Evolutionary conservation across 805 yeast genomes (phyloP).

Genomic region (Pichia cabralensis): DNA sequence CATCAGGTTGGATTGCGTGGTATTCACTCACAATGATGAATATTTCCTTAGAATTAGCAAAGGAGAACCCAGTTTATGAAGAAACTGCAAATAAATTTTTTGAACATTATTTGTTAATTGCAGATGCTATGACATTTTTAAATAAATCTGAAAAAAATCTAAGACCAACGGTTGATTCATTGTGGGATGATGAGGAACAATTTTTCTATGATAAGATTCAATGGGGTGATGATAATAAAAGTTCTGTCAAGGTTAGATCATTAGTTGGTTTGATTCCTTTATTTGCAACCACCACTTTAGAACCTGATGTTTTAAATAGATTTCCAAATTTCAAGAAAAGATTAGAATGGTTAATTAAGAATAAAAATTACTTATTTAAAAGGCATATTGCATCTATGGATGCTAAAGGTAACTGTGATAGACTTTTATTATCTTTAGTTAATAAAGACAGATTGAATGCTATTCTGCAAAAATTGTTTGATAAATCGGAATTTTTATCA

Average conservation of each 20-base stretch:
- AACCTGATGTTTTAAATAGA: constrained; percentile 66
- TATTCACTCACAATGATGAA: constrained; percentile 84
- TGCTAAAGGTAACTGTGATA: constrained; percentile 69
- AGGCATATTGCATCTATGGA: constrained; percentile 83
- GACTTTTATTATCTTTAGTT: constrained; percentile 71
- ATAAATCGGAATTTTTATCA: constrained; percentile 77
- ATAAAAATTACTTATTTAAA: constrained; percentile 57
- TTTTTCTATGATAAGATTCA: constrained; percentile 87
- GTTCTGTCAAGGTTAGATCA: constrained; percentile 75
- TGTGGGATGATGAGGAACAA: constrained; percentile 86
- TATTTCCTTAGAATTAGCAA: constrained; percentile 84
- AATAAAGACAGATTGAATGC: constrained; percentile 68
- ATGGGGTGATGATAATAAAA: constrained; percentile 60
- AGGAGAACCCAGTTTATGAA: constrained; percentile 76
- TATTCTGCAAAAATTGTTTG: constrained; percentile 71
- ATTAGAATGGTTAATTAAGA: constrained; percentile 72
- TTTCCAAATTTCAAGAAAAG: constrained; percentile 80
- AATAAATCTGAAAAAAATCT: constrained; percentile 25
- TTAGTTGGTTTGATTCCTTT: constrained; percentile 87
- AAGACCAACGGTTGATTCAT: constrained; percentile 42
- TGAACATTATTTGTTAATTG: constrained; percentile 83
- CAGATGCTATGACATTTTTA: constrained; percentile 83
- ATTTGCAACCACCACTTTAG: constrained; percentile 81
- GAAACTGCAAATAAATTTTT: constrained; percentile 90
- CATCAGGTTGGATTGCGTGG: constrained; percentile 98